A percentile compares a stretch with the other conserved stretches of the same genome.
phyloP scores from a whole-genome alignment of 2,329 filamentous ascomycete genomes.

The Talaromyces sp. region DNA sequence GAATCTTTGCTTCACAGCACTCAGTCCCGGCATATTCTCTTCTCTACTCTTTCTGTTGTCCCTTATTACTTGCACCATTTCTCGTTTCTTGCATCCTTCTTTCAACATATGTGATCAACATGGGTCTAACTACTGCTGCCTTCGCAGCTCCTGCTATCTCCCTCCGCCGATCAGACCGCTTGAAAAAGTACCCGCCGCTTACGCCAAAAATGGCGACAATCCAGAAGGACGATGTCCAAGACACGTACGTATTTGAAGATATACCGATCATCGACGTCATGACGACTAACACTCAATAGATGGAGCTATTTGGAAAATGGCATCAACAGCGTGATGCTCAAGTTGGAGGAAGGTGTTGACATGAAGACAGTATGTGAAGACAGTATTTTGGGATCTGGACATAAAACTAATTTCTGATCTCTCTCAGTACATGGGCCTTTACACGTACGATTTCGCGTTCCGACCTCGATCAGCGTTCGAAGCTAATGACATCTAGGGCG shows the following conservation, averaged over 20 bases:
- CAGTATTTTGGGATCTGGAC: neutral
- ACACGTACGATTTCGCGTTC: conserved; percentile 62
- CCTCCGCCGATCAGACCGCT: conserved; percentile 20
- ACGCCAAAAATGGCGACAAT: conserved; percentile 45
- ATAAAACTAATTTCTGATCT: conserved; percentile 23
- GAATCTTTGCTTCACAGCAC: neutral
- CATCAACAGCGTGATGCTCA: conserved; percentile 89
- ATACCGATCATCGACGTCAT: neutral
- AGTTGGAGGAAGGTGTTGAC: conserved; percentile 87
- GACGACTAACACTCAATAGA: conserved; percentile 47
- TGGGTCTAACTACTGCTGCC: conserved; percentile 18
- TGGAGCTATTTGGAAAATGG: conserved; percentile 88
- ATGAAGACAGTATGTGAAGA: conserved; percentile 69
- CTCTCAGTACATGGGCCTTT: conserved; percentile 84
- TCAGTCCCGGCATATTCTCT: neutral
- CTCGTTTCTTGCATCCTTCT: neutral
- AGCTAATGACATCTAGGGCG: conserved; percentile 53
- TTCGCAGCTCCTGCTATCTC: conserved; percentile 17
- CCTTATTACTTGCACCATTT: neutral
- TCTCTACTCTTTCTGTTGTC: neutral
- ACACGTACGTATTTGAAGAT: conserved; percentile 54
- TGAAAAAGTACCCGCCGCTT: conserved; percentile 16
- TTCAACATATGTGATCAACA: neutral
- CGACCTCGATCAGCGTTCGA: conserved; percentile 23
- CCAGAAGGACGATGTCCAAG: conserved; percentile 59